These are phyloP conservation scores for Xerocomus brunneocitrinus DNA, from an alignment of 768 basidiomycete species.

Conservation along the genomic window DNA sequence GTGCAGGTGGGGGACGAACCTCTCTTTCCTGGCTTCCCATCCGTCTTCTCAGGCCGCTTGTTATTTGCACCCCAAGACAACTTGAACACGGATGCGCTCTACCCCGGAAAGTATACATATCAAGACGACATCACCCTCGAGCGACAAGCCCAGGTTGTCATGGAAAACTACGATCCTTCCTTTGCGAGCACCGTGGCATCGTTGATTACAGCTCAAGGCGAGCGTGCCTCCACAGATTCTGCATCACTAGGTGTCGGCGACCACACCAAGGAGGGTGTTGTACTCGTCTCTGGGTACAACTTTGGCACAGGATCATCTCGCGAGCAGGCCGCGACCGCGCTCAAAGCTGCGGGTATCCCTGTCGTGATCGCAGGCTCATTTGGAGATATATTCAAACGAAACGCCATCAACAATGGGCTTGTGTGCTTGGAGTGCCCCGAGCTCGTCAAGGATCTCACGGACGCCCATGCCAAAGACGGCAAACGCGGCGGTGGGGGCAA, in stretches of 20 bases:
- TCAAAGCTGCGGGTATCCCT: slow-evolving; percentile 89
- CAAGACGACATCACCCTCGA: slow-evolving; percentile 97
- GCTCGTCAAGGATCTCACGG: slow-evolving; percentile 81
- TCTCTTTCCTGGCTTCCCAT: slow-evolving; percentile 79
- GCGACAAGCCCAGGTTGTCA: slow-evolving; percentile 91
- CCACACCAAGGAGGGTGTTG: slow-evolving; percentile 52
- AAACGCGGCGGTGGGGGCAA: slow-evolving; percentile 73
- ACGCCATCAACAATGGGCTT: slow-evolving; percentile 97
- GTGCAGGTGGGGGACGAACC: slow-evolving; percentile 45
- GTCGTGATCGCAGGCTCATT: slow-evolving; percentile 97
- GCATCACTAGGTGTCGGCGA: slow-evolving; percentile 9
- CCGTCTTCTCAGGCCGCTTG: slow-evolving; percentile 76
- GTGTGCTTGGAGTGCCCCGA: slow-evolving; percentile 93
- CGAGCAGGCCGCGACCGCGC: slow-evolving; percentile 97
- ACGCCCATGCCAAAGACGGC: slow-evolving; percentile 66
- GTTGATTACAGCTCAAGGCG: slow-evolving; percentile 32
- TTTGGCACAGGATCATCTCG: slow-evolving; percentile 98
- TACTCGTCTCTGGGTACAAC: slow-evolving; percentile 93
- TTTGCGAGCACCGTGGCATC: slow-evolving; percentile 72
- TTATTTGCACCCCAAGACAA: slow-evolving; percentile 96
- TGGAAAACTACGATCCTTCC: slow-evolving; percentile 96
- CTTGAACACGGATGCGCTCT: slow-evolving; percentile 96
- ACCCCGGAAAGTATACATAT: slow-evolving; percentile 99
- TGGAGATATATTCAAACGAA: slow-evolving; percentile 98
- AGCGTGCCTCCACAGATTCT: slow-evolving; percentile 4